These are phyloP conservation scores for Gossypium davidsonii DNA, from an alignment of 441 rosid species.

Conservation along the genomic window DNA sequence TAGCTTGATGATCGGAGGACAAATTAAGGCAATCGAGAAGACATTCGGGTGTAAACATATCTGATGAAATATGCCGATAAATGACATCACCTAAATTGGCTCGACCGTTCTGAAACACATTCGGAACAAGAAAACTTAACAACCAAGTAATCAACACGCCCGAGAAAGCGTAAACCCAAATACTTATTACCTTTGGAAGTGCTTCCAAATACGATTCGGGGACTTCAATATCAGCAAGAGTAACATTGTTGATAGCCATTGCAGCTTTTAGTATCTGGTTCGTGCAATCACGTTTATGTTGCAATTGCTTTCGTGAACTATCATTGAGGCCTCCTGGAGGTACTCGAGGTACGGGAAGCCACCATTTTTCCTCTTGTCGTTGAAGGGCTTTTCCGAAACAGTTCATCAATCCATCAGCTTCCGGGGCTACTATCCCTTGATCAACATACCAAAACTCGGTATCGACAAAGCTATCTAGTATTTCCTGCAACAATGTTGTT, in stretches of 20 bases:
- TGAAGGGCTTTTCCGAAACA: constrained; percentile 68
- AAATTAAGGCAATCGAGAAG: constrained; percentile 87
- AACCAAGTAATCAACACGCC: background rate
- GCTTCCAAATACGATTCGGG: constrained; percentile 78
- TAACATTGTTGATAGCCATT: constrained; percentile 84
- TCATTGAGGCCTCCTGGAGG: constrained; percentile 77
- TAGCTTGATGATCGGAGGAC: constrained; percentile 90
- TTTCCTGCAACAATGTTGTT: constrained; percentile 48
- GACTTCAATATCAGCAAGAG: constrained; percentile 83
- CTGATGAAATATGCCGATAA: constrained; percentile 74
- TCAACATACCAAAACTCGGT: constrained; percentile 95
- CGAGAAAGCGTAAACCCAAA: background rate
- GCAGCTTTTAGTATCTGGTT: constrained; percentile 96
- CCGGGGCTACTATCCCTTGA: constrained; percentile 77
- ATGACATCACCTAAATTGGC: constrained; percentile 78
- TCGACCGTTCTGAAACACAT: constrained; percentile 72
- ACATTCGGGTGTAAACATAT: constrained; percentile 79
- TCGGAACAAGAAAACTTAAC: constrained; percentile 2
- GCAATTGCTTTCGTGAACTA: constrained; percentile 69
- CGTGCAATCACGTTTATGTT: constrained; percentile 86
- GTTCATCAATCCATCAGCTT: constrained; percentile 68
- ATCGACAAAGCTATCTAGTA: constrained; percentile 68
- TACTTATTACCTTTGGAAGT: constrained; percentile 73
- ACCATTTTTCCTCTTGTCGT: constrained; percentile 98
- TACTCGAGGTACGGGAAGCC: constrained; percentile 94